Percentiles rank a stretch among this genome's conserved stretches.
These are phyloP conservation scores for Pholiota molesta DNA, from an alignment of 768 basidiomycete species.

Conservation along the genomic window DNA sequence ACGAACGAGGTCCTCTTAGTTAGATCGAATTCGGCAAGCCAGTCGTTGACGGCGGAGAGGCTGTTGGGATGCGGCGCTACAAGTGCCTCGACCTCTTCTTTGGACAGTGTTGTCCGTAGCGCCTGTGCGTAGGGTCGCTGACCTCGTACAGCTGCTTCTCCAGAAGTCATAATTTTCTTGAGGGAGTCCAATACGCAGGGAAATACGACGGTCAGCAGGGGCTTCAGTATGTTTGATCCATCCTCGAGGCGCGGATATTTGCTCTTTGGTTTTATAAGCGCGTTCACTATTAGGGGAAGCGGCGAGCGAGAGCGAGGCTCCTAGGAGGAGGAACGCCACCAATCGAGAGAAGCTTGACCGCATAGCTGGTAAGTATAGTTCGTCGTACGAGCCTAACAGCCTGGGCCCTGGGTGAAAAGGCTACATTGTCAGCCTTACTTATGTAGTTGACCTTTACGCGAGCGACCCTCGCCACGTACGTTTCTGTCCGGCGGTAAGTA, in stretches of 20 bases:
- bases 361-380: neutral
- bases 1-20: constrained; percentile 45
- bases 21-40: constrained; percentile 65
- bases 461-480: too few species aligned
- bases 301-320: constrained; percentile 18
- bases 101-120: constrained; percentile 63
- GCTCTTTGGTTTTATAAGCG: constrained; percentile 48
- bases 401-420: neutral
- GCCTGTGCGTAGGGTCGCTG: constrained; percentile 56
- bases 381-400: neutral
- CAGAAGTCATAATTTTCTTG: constrained; percentile 53
- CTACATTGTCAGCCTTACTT: neutral
- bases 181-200: constrained; percentile 60
- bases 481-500: too few species aligned
- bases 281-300: constrained; percentile 21
- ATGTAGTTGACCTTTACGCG: neutral
- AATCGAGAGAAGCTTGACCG: constrained; percentile 12
- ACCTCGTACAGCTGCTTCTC: constrained; percentile 58
- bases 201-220: constrained; percentile 46
- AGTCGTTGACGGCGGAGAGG: constrained; percentile 56
- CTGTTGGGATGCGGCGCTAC: constrained; percentile 62
- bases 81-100: constrained; percentile 64
- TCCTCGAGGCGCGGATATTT: constrained; percentile 38
- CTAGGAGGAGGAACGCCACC: constrained; percentile 8
- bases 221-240: constrained; percentile 48